Evolutionary conservation across 2,329 filamentous ascomycete genomes (phyloP).

Genomic region (Colletotrichum graminicola): DNA sequence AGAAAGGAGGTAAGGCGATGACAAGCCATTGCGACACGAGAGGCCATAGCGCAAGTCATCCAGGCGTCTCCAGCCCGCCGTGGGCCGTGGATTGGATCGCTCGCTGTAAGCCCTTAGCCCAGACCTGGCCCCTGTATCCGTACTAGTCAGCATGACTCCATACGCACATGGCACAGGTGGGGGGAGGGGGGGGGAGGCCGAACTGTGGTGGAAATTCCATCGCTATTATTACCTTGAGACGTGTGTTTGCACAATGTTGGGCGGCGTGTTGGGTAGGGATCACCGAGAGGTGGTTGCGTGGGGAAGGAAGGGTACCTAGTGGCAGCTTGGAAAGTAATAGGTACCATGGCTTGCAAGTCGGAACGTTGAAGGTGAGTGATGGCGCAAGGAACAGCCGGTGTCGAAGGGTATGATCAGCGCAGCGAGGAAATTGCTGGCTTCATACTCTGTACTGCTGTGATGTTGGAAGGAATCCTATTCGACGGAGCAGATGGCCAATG

Average conservation of each 20-base stretch:
- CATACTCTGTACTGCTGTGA: neutral
- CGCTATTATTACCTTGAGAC: neutral
- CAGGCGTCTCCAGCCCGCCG: neutral
- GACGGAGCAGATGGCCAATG: slow-evolving; percentile 8
- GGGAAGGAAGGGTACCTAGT: slow-evolving; percentile 6
- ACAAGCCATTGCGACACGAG: slow-evolving; percentile 20
- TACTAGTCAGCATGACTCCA: neutral
- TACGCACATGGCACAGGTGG: slow-evolving; percentile 6
- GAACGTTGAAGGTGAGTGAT: neutral
- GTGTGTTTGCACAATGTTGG: neutral
- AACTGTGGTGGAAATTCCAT: neutral
- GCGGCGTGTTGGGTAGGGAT: neutral
- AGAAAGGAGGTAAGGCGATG: slow-evolving; percentile 13
- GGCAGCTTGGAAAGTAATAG: neutral
- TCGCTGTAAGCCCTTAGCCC: neutral
- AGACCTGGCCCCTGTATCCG: no score
- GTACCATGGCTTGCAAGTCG: neutral
- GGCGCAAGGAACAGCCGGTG: slow-evolving; percentile 10
- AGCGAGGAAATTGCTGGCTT: slow-evolving; percentile 40
- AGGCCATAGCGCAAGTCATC: slow-evolving; percentile 4
- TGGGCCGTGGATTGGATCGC: neutral
- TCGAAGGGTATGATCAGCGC: slow-evolving; percentile 37
- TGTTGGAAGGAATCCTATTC: slow-evolving; percentile 34
- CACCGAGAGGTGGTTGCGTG: slow-evolving; percentile 3
- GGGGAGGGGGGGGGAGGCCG: neutral